Evolutionary conservation across 495 filamentous ascomycete species (phyloP).

Genomic region (Halenospora varia): DNA sequence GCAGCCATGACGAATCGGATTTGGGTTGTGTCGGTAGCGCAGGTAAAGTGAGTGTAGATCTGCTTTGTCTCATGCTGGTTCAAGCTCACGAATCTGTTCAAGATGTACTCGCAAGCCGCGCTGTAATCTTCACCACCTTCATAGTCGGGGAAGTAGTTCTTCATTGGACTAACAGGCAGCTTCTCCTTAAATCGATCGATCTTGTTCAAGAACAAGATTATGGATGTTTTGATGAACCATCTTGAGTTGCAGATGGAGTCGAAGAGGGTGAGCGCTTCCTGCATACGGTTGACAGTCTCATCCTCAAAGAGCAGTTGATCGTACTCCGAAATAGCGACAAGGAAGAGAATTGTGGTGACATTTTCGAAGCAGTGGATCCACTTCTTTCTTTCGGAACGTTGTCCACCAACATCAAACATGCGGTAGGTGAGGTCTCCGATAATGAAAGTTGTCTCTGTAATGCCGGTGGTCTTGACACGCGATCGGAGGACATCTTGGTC

Average conservation of each 20-base stretch:
- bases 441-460: conserved; percentile 98
- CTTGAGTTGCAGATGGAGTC: conserved; percentile 99
- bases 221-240: conserved; percentile 99
- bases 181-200: conserved; percentile 99
- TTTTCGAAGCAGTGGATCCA: conserved; percentile 99
- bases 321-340: conserved; percentile 98
- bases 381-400: conserved; percentile 99
- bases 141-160: conserved; percentile 99
- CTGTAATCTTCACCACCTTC: conserved; percentile 91
- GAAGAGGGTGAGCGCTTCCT: conserved; percentile 95
- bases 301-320: conserved; percentile 98
- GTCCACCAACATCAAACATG: conserved; percentile 99
- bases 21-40: conserved; percentile 95
- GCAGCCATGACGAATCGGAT: conserved; percentile 99
- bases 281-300: conserved; percentile 95
- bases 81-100: conserved; percentile 93
- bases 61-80: conserved; percentile 99
- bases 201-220: conserved; percentile 99
- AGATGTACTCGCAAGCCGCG: conserved; percentile 92
- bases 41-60: conserved; percentile 99
- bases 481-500: conserved; percentile 97
- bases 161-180: conserved; percentile 97
- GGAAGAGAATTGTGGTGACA: conserved; percentile 96
- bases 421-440: conserved; percentile 96
- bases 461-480: conserved; percentile 98